phyloP scores from a whole-genome alignment of 75 land plant species.

The Chamaecyparis obtusa region DNA sequence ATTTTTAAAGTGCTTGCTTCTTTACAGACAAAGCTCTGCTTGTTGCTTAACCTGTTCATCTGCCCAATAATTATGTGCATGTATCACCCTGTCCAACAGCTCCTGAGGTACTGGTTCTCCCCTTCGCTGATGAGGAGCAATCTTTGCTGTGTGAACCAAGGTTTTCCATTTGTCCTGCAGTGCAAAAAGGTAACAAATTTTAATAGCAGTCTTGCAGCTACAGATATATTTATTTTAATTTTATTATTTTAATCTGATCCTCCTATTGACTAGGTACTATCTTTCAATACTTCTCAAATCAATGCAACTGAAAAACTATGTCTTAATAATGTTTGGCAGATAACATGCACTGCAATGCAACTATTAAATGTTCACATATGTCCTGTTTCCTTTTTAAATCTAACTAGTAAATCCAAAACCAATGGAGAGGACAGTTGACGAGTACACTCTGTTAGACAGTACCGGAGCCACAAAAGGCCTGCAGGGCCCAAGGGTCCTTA shows the following conservation, averaged over 20 bases:
- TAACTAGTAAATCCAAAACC: neutral
- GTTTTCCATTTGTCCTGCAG: slow-evolving; percentile 60
- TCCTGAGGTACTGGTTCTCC: slow-evolving; percentile 74
- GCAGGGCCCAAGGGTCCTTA: neutral
- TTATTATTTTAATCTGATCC: neutral
- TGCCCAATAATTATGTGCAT: slow-evolving; percentile 57
- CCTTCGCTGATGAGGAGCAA: slow-evolving; percentile 69
- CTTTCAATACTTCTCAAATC: neutral
- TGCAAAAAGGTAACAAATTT: neutral
- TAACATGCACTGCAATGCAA: neutral
- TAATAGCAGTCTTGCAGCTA: neutral
- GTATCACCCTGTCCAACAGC: slow-evolving; percentile 55
- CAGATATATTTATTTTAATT: neutral
- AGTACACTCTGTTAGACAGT: neutral
- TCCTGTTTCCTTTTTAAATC: neutral
- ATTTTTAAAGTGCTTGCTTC: slow-evolving; percentile 11
- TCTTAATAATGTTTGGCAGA: neutral
- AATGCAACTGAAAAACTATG: neutral
- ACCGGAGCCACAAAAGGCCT: neutral
- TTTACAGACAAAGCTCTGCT: slow-evolving; percentile 13
- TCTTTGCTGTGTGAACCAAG: slow-evolving; percentile 59
- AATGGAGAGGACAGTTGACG: neutral
- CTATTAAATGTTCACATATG: neutral
- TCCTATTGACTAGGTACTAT: neutral
- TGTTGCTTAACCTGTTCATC: slow-evolving; percentile 60